A percentile compares a stretch with the other conserved stretches of the same genome.
Conservation (phyloP, 192 early-diverging fungal species). For the Coemansia sp. region DNA sequence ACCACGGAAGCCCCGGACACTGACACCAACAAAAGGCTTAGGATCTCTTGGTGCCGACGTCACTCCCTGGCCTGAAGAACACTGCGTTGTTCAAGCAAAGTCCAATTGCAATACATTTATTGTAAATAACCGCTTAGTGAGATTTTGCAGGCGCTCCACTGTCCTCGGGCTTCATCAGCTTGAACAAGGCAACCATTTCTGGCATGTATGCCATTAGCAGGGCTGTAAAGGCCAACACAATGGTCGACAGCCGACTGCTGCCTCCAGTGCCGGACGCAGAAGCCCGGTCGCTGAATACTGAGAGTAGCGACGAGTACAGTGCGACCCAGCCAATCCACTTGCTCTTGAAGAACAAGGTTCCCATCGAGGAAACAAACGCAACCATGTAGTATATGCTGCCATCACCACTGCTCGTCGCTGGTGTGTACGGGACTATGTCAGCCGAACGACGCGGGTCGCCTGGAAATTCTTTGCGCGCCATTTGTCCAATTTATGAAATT, state of each 20-base stretch:
- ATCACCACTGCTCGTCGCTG: constrained; percentile 29
- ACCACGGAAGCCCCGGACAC: too few species aligned
- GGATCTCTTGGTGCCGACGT: too few species aligned
- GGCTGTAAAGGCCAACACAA: constrained; percentile 26
- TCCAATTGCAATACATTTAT: too few species aligned
- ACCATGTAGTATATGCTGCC: constrained; percentile 47
- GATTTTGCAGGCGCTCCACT: neutral
- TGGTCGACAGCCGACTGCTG: constrained; percentile 36
- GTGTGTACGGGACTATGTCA: constrained; percentile 33
- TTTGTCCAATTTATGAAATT: neutral
- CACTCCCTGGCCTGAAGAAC: too few species aligned
- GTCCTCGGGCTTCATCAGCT: neutral
- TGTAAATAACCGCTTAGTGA: too few species aligned
- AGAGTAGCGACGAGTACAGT: constrained; percentile 33
- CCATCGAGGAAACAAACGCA: constrained; percentile 46
- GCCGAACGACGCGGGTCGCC: constrained; percentile 41
- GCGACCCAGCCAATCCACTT: constrained; percentile 44
- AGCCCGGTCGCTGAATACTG: constrained; percentile 34
- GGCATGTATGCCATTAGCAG: constrained; percentile 47
- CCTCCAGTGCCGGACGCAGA: constrained; percentile 25
- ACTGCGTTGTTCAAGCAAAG: too few species aligned
- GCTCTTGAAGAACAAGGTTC: constrained; percentile 33
- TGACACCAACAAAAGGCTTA: too few species aligned
- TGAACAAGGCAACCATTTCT: constrained; percentile 29
- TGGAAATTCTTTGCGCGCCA: constrained; percentile 41